A percentile compares a stretch with the other conserved stretches of the same genome.
Conservation (phyloP, 2,329 filamentous ascomycete genomes). For the Colletotrichum spinosum region DNA sequence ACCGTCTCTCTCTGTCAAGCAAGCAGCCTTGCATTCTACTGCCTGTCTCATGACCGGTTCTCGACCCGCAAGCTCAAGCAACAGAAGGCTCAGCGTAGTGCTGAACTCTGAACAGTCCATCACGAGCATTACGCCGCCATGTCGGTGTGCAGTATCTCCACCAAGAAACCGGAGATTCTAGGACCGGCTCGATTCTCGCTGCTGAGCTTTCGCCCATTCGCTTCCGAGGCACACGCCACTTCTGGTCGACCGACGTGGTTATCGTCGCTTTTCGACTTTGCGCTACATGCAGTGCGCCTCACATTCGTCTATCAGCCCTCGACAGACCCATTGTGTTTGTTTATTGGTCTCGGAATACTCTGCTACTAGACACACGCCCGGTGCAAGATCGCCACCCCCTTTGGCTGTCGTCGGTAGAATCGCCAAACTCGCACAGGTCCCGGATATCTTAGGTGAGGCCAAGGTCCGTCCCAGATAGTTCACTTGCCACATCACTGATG, state of each 20-base stretch:
- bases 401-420: background rate
- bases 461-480: too few species aligned
- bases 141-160: too few species aligned
- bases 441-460: too few species aligned
- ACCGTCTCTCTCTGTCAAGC: too few species aligned
- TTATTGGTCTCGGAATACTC: constrained; percentile 9
- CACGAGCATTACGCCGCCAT: too few species aligned
- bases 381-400: background rate
- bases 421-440: constrained; percentile 3
- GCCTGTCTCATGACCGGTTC: too few species aligned
- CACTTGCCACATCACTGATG: background rate
- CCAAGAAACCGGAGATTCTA: too few species aligned
- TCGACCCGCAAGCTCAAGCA: too few species aligned
- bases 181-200: background rate
- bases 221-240: background rate
- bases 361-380: background rate
- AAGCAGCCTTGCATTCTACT: too few species aligned
- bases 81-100: too few species aligned
- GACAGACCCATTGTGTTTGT: background rate
- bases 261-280: background rate
- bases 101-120: too few species aligned
- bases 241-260: background rate
- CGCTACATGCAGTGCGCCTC: background rate
- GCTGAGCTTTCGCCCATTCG: background rate
- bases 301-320: background rate